These are phyloP conservation scores for Hammondia hammondi DNA, from an alignment of 169 alveolate genomes.

Conservation along the genomic window DNA sequence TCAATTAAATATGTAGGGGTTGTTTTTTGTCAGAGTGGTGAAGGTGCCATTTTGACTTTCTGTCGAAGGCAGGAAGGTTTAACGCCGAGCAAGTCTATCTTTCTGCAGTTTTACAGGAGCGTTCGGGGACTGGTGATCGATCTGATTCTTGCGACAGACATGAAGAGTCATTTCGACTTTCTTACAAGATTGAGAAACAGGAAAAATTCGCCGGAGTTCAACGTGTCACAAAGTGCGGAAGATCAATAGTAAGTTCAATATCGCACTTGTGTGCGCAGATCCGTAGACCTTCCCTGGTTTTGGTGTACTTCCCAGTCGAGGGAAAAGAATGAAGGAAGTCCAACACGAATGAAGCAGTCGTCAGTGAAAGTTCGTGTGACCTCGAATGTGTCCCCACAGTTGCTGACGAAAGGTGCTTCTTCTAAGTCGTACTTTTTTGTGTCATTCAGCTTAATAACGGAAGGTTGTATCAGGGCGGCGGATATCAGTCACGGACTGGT, in stretches of 20 bases:
- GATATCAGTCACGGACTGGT: conserved; percentile 84
- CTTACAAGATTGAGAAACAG: conserved; percentile 85
- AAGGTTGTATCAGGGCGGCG: conserved; percentile 80
- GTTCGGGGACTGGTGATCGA: conserved; percentile 78
- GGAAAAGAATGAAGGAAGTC: too few species aligned
- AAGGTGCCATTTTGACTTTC: too few species aligned
- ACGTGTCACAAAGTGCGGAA: not conserved
- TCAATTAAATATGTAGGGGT: too few species aligned
- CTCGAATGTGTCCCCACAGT: too few species aligned
- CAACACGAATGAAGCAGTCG: too few species aligned
- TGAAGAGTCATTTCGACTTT: conserved; percentile 90
- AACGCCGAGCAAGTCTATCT: too few species aligned
- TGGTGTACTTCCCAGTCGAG: too few species aligned
- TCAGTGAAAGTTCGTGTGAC: too few species aligned
- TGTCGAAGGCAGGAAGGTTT: too few species aligned
- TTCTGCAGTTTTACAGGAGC: not conserved
- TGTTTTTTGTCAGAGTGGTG: too few species aligned
- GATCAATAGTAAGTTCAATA: conserved; percentile 42
- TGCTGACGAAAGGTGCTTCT: not conserved
- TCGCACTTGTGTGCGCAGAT: too few species aligned
- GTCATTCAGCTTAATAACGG: conserved; percentile 71
- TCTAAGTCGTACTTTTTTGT: not conserved
- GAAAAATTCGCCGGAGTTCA: conserved; percentile 29
- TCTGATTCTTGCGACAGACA: conserved; percentile 92
- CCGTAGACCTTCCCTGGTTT: too few species aligned